These are phyloP conservation scores for Paramecium caudatum DNA, from an alignment of 73 alveolate species.

Conservation along the genomic window DNA sequence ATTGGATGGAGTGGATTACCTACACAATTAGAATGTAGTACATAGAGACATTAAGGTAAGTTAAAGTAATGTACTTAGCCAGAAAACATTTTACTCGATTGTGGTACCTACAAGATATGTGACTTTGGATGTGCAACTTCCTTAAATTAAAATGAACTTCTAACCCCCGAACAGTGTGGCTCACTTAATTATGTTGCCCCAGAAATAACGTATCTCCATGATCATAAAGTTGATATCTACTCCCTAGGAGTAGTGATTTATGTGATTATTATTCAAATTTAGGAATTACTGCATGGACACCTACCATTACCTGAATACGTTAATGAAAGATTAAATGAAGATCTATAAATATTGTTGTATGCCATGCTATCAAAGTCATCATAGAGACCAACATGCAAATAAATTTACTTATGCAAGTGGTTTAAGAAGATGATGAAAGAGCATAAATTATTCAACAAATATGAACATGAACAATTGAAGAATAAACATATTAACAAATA, in stretches of 20 bases:
- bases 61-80: background rate
- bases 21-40: background rate
- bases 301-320: conserved; percentile 77
- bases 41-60: conserved; percentile 64
- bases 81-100: conserved; percentile 47
- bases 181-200: conserved; percentile 47
- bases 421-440: conserved; percentile 37
- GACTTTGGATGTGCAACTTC: conserved; percentile 53
- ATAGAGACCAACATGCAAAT: conserved; percentile 45
- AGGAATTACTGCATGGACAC: conserved; percentile 84
- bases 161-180: background rate
- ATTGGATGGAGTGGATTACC: conserved; percentile 47
- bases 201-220: conserved; percentile 83
- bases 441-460: conserved; percentile 18
- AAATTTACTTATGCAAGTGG: conserved; percentile 53
- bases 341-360: conserved; percentile 17
- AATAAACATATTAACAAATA: conserved; percentile 36
- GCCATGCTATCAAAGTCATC: conserved; percentile 44
- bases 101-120: conserved; percentile 38
- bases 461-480: conserved; percentile 43
- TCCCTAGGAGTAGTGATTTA: conserved; percentile 85
- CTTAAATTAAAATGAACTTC: background rate
- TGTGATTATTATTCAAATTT: conserved; percentile 49
- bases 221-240: conserved; percentile 88
- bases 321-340: conserved; percentile 62